These are phyloP conservation scores for Ophiostoma piceae DNA, from an alignment of 2,329 filamentous ascomycete genomes.

Conservation along the genomic window DNA sequence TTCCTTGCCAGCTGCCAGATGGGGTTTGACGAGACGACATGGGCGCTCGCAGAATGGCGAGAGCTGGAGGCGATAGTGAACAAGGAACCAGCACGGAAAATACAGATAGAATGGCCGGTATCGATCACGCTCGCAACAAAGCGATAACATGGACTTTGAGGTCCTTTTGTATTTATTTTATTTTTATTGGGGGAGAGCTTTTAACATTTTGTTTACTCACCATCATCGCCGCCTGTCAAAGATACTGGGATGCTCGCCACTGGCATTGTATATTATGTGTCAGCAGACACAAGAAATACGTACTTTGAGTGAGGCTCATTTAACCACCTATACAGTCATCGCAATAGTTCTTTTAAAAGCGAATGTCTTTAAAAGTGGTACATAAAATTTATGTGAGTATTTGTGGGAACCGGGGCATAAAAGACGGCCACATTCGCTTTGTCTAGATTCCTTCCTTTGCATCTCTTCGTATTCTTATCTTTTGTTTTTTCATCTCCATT, in stretches of 20 bases:
- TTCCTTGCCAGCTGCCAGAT: slow-evolving; percentile 27
- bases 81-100: not conserved
- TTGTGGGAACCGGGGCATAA: too few relatives aligned
- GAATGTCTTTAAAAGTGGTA: not conserved
- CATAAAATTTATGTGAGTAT: too few relatives aligned
- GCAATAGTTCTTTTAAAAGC: not conserved
- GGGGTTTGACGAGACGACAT: slow-evolving; percentile 27
- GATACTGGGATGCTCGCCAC: not conserved
- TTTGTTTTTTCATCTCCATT: too few relatives aligned
- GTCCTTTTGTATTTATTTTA: too few relatives aligned
- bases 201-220: too few relatives aligned
- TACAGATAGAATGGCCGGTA: not conserved
- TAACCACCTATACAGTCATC: too few relatives aligned
- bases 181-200: too few relatives aligned
- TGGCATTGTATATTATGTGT: not conserved
- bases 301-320: too few relatives aligned
- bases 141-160: not conserved
- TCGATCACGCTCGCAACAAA: not conserved
- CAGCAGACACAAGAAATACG: not conserved
- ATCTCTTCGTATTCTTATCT: not conserved
- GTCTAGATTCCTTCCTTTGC: too few relatives aligned
- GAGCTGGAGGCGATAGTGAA: slow-evolving; percentile 26
- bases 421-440: too few relatives aligned
- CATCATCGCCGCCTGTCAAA: not conserved
- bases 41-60: slow-evolving; percentile 25